Percentiles rank a stretch among this genome's conserved stretches.
Evolutionary conservation across 164 flowering plant genomes (phyloP).

Genomic region (Akebia trifoliata): DNA sequence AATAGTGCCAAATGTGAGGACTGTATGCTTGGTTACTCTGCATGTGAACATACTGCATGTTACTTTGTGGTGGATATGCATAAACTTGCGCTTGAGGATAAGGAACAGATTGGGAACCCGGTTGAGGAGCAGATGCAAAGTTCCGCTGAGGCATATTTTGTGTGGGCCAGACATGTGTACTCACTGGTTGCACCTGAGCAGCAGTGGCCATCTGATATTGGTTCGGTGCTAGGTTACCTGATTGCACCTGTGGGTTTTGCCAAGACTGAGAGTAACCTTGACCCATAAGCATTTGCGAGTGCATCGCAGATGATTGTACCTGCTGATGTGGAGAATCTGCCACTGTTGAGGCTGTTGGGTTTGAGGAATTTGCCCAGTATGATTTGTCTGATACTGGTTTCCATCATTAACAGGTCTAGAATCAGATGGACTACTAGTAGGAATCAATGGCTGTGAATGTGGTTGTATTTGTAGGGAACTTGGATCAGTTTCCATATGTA

Average conservation of each 20-base stretch:
- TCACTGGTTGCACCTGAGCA: conserved; percentile 22
- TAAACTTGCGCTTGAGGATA: conserved; percentile 31
- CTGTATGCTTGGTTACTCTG: conserved; percentile 39
- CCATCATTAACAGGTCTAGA: conserved; percentile 11
- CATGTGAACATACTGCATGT: conserved; percentile 28
- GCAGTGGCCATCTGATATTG: conserved; percentile 23
- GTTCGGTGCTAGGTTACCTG: conserved; percentile 21
- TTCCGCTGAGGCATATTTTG: conserved; percentile 36
- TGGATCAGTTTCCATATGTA: conserved; percentile 17
- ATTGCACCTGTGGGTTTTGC: conserved; percentile 25
- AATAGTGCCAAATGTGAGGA: conserved; percentile 64
- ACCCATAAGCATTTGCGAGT: conserved; percentile 18
- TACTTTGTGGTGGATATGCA: conserved; percentile 32
- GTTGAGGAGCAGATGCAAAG: conserved; percentile 23
- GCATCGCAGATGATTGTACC: conserved; percentile 18
- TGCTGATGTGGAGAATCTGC: conserved; percentile 28
- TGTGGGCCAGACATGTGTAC: conserved; percentile 27
- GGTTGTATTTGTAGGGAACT: conserved; percentile 11
- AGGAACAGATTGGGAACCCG: conserved; percentile 27
- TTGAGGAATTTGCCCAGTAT: conserved; percentile 21
- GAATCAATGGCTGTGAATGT: conserved; percentile 12
- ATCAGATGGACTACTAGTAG: conserved; percentile 7
- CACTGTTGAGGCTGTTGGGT: conserved; percentile 28
- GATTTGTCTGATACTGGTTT: conserved; percentile 21
- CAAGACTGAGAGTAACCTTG: conserved; percentile 23